A percentile compares a stretch with the other conserved stretches of the same genome.
phyloP scores from a whole-genome alignment of 805 yeast genomes.

The Grigorovia jiainica region DNA sequence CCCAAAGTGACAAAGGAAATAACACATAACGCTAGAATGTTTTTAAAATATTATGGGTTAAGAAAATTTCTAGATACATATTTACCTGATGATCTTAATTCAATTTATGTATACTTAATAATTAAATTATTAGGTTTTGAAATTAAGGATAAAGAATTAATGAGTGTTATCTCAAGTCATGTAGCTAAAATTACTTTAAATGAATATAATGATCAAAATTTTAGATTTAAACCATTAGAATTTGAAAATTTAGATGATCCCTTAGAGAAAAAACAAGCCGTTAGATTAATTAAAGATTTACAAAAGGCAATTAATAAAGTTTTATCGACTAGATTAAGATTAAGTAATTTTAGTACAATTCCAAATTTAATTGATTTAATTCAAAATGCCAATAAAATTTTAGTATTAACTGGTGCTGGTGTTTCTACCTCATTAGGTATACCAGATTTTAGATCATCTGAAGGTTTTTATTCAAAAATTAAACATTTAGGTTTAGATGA shows the following conservation, averaged over 20 bases:
- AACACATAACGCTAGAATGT: constrained; percentile 39
- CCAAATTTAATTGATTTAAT: constrained; percentile 51
- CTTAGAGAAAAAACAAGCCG: constrained; percentile 37
- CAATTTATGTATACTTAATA: constrained; percentile 46
- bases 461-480: constrained; percentile 70
- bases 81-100: constrained; percentile 50
- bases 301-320: constrained; percentile 61
- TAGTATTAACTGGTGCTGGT: constrained; percentile 89
- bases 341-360: constrained; percentile 45
- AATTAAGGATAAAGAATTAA: constrained; percentile 28
- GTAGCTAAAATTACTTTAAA: constrained; percentile 11
- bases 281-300: constrained; percentile 41
- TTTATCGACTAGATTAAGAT: constrained; percentile 42
- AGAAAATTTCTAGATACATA: constrained; percentile 49
- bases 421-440: constrained; percentile 84
- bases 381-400: constrained; percentile 44
- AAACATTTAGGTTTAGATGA: constrained; percentile 62
- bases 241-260: constrained; percentile 25
- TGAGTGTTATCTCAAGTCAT: constrained; percentile 22
- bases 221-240: constrained; percentile 6
- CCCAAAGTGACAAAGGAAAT: constrained; percentile 36
- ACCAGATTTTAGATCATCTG: constrained; percentile 86
- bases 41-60: constrained; percentile 51
- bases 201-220: constrained; percentile 1
- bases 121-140: constrained; percentile 58